phyloP scores from a whole-genome alignment of 2,329 filamentous ascomycete genomes.

The Stagonosporopsis tanaceti region DNA sequence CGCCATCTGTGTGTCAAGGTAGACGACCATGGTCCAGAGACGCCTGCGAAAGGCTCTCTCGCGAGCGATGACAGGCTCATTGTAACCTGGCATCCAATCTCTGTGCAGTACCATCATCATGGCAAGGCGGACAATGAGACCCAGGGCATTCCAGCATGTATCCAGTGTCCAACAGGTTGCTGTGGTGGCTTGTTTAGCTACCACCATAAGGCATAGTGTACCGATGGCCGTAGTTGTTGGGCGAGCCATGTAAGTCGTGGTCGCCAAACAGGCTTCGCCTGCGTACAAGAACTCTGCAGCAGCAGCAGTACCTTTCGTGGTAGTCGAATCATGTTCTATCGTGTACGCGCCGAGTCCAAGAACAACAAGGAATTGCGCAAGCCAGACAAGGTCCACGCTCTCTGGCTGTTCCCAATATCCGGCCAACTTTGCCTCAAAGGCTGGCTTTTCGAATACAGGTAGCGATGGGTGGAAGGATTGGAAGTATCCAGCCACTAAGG shows the following conservation, averaged over 20 bases:
- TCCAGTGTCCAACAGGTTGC: conserved; percentile 36
- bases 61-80: conserved; percentile 6
- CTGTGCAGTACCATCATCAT: conserved; percentile 31
- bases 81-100: conserved; percentile 22
- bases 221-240: conserved; percentile 23
- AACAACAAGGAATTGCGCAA: conserved; percentile 28
- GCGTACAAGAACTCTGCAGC: conserved; percentile 30
- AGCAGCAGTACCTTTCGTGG: neutral
- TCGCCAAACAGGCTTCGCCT: conserved; percentile 32
- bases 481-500: conserved; percentile 24
- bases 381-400: conserved; percentile 22
- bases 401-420: conserved; percentile 17
- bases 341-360: conserved; percentile 33
- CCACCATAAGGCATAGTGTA: conserved; percentile 32
- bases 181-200: conserved; percentile 33
- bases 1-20: conserved; percentile 30
- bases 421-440: conserved; percentile 17
- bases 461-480: conserved; percentile 21
- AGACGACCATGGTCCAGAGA: conserved; percentile 31
- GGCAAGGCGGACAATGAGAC: conserved; percentile 27
- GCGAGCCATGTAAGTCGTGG: conserved; percentile 32
- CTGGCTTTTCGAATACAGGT: conserved; percentile 20
- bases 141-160: conserved; percentile 31
- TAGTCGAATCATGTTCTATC: conserved; percentile 10
- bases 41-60: conserved; percentile 23